A percentile compares a stretch with the other conserved stretches of the same genome.
Conservation (phyloP, 768 basidiomycete species). For the Lactifluus hygrophoroides region DNA sequence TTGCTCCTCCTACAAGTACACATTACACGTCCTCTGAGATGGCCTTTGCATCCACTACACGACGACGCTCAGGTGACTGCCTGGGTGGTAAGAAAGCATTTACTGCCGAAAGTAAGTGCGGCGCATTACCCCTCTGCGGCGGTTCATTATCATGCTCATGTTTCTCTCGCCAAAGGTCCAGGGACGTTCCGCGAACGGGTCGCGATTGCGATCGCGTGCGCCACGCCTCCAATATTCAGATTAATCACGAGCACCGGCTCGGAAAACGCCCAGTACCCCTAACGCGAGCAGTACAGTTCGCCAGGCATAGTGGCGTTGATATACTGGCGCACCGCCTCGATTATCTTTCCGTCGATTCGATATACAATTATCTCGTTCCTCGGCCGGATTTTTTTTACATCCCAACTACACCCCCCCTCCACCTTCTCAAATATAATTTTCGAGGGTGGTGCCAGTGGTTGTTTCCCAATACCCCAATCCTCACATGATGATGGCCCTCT, state of each 20-base stretch:
- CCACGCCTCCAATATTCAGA: neutral
- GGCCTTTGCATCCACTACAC: neutral
- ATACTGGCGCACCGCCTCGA: neutral
- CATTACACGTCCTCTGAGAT: neutral
- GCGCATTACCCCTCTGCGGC: neutral
- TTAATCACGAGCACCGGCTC: neutral
- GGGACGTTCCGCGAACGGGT: neutral
- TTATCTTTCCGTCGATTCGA: neutral
- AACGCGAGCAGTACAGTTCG: neutral
- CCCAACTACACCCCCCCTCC: neutral
- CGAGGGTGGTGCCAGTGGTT: no score
- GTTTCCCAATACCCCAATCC: neutral
- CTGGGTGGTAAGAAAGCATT: neutral
- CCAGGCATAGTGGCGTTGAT: neutral
- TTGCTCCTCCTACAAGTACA: neutral
- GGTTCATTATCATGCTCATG: neutral
- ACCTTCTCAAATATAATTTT: neutral
- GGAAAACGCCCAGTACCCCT: neutral
- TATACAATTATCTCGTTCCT: neutral
- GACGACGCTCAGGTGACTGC: neutral
- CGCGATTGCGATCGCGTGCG: neutral
- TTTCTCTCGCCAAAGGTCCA: neutral
- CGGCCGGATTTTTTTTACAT: no score
- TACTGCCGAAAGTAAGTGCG: neutral
- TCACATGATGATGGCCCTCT: slow-evolving; percentile 12